Evolutionary conservation across 2,329 filamentous ascomycete species (phyloP), one percentile per base, ranked within the genome.

Genomic region (Hansfordia pulvinata): DNA sequence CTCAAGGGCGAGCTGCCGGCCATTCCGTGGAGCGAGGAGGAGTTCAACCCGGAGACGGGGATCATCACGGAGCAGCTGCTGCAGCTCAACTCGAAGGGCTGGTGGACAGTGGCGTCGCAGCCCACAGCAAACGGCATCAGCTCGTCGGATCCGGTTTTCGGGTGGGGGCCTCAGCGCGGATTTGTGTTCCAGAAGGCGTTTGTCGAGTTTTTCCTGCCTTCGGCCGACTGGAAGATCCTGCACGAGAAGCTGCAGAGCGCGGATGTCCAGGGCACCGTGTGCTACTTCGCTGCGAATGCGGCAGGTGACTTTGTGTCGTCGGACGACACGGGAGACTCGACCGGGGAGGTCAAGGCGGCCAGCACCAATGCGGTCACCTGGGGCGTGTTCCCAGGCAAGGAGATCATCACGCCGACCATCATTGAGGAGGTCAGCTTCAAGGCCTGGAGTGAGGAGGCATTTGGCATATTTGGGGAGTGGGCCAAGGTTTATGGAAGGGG

Each of bases 111-210:
- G 4, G 90, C 90, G 4, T 93, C 83, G 4, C 90, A 98, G 48
- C 90, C 90, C 4, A 83, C 88, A 10, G 84, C 94, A 30, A 93
- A 94, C 47, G 85, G 86, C 21, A 56, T 86, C 12, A 69, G 68
- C 19, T 92, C 81, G 16, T 71, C 67, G 25, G 73, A 98, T 48
- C 56, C 67, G 4, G 70, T 82, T 12, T 93, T 93, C 42, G 90
- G 90, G 35, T 98, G 90, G 90, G 90, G 90, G 2, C 90, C 90
- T 0, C 70, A 69, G 26, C 76, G 86, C 42, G 90, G 90, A 11
- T 96, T 93, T 49, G 85, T 96, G 25, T 98, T 94, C 60, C 90
- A 98, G 47, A 98, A 96, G 55, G 80, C 88, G 0, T 98, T 98
- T 52, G 85, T 98, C 27, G 90, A 98, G 51, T 84, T 96, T 56